These are phyloP conservation scores for Hypholoma sublateritium DNA, from an alignment of 768 basidiomycete species.

Conservation along the genomic window DNA sequence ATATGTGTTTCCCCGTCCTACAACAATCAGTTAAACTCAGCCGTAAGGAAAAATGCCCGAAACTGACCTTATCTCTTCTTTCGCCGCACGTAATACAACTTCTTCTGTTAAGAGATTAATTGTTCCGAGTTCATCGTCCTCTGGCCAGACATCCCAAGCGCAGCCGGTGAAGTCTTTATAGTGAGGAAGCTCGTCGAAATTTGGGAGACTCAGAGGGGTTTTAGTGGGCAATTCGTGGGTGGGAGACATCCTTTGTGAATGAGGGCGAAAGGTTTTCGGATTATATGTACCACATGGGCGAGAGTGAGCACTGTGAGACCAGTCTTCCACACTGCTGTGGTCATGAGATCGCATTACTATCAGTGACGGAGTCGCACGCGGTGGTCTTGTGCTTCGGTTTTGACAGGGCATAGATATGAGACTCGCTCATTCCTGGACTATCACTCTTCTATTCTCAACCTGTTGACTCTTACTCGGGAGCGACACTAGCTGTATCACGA, in stretches of 20 bases:
- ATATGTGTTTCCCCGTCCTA: slow-evolving; percentile 1
- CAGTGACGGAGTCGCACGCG: too few relatives aligned
- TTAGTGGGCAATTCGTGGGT: background rate
- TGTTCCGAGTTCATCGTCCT: slow-evolving; percentile 5
- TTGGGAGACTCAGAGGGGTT: background rate
- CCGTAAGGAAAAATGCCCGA: background rate
- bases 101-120: slow-evolving; percentile 3
- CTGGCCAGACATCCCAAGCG: slow-evolving; percentile 7
- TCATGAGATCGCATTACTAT: too few relatives aligned
- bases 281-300: background rate
- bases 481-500: too few relatives aligned
- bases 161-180: slow-evolving; percentile 1
- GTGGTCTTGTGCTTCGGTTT: too few relatives aligned
- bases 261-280: background rate
- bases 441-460: too few relatives aligned
- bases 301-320: too few relatives aligned
- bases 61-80: slow-evolving; percentile 5
- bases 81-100: slow-evolving; percentile 1
- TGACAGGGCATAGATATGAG: too few relatives aligned
- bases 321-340: background rate
- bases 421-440: too few relatives aligned
- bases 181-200: background rate
- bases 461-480: too few relatives aligned
- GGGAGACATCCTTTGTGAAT: background rate
- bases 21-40: background rate